A percentile compares a stretch with the other conserved stretches of the same genome.
phyloP scores from a whole-genome alignment of 495 filamentous ascomycete genomes.

The Tuber melanosporum region DNA sequence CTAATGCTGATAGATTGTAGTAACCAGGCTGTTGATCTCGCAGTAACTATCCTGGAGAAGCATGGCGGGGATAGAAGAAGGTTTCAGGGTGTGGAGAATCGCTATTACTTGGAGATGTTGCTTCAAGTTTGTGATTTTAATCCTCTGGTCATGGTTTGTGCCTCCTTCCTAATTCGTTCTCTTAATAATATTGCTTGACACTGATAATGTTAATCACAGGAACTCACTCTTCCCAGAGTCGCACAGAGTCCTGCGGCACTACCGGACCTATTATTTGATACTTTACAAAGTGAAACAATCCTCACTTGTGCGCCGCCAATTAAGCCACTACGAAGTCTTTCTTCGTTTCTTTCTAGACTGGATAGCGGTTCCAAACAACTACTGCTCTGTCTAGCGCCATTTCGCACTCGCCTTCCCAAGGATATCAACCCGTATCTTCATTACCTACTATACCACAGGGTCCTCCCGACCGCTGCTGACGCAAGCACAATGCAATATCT shows the following conservation, averaged over 20 bases:
- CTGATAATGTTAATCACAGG: constrained; percentile 12
- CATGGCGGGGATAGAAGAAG: constrained; percentile 14
- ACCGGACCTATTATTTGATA: constrained; percentile 13
- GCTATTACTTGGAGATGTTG: constrained; percentile 17
- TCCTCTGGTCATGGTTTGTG: constrained; percentile 27
- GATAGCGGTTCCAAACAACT: constrained; percentile 22
- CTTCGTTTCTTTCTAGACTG: constrained; percentile 10
- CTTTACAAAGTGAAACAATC: constrained; percentile 20
- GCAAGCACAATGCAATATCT: not conserved
- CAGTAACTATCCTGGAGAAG: constrained; percentile 4
- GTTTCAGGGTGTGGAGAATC: constrained; percentile 16
- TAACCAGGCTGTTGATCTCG: constrained; percentile 12
- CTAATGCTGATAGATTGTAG: not conserved
- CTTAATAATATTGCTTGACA: not conserved
- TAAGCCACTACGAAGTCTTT: constrained; percentile 15
- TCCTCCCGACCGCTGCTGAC: constrained; percentile 11
- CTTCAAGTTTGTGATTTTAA: constrained; percentile 23
- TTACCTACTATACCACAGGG: constrained; percentile 19
- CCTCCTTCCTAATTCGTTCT: not conserved
- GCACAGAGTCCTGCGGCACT: not conserved
- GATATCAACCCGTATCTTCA: constrained; percentile 24
- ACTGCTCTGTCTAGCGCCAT: constrained; percentile 23
- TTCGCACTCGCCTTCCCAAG: constrained; percentile 23
- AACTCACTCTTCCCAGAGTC: constrained; percentile 19
- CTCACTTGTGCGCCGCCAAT: not conserved